These are phyloP conservation scores for Aspergillus oerlinghausenensis DNA, from an alignment of 2,329 filamentous ascomycete genomes.

Conservation along the genomic window DNA sequence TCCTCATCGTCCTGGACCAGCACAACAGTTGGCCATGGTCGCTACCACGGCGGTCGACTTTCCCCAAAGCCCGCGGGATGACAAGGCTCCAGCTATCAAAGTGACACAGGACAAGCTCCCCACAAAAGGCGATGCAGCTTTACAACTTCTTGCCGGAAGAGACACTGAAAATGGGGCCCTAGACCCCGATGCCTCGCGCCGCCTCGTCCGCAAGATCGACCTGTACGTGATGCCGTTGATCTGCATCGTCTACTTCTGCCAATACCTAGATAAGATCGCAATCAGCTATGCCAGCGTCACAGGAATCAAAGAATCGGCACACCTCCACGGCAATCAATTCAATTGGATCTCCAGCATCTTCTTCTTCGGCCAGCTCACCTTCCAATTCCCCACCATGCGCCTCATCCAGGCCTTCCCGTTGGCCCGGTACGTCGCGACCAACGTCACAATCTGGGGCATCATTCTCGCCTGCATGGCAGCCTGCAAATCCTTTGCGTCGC, in stretches of 20 bases:
- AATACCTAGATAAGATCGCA: slow-evolving; percentile 26
- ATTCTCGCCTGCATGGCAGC: slow-evolving; percentile 15
- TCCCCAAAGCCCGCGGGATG: not conserved
- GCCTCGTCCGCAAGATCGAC: slow-evolving; percentile 26
- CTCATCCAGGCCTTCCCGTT: slow-evolving; percentile 38
- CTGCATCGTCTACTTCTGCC: slow-evolving; percentile 28
- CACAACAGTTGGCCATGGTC: not conserved
- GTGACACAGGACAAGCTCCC: not conserved
- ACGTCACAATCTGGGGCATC: slow-evolving; percentile 34
- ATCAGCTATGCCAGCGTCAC: slow-evolving; percentile 26
- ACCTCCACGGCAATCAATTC: slow-evolving; percentile 41
- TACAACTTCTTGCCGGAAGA: slow-evolving; percentile 1
- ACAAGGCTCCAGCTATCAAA: not conserved
- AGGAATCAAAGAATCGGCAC: slow-evolving; percentile 24
- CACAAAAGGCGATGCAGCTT: slow-evolving; percentile 3
- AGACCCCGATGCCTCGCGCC: slow-evolving; percentile 7
- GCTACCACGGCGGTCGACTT: not conserved
- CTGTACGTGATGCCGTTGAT: slow-evolving; percentile 27
- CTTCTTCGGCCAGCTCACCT: slow-evolving; percentile 20
- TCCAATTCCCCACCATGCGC: slow-evolving; percentile 38
- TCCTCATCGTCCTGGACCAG: not conserved
- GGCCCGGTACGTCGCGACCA: slow-evolving; percentile 35
- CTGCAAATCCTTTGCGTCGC: slow-evolving; percentile 45
- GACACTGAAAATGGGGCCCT: not conserved
- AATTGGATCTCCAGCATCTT: slow-evolving; percentile 39